Evolutionary conservation across 192 early-diverging fungal genomes (phyloP), one percentile per base, ranked within the genome.

Genomic region (Gonapodya sp.): DNA sequence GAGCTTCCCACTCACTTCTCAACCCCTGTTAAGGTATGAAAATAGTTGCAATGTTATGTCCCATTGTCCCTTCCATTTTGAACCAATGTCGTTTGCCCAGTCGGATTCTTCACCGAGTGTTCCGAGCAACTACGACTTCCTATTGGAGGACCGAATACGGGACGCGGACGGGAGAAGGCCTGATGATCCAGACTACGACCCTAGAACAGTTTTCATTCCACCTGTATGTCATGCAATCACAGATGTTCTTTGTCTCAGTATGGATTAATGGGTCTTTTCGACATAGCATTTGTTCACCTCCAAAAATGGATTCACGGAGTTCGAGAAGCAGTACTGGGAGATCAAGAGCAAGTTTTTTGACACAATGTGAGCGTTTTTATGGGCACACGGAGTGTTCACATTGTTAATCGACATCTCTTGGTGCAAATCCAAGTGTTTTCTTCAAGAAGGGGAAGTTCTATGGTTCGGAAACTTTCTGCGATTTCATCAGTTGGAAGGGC

Each of bases 361-460:
- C 46, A 64, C 46, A 8, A 74, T 82, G 36, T 31, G 31, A 73
- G 16, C 31, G 18, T n/a, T 18, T 72, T 18, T 77, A 0, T 0
- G 24, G 0, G 74, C 37, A 33, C 1, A 32, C 31, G 31, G 35
- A 77, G 73, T 16, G 35, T 64, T 32, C 72, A 72, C 35, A 73
- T 35, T 36, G 18, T 31, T 34, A 16, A 31, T n/a, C 36, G 31
- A 36, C 75, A 77, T 34, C 18, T 81, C 18, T 0, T 33, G 36
- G 36, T 64, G 8, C 2, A 87, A 87, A 80, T 80, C 90, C n/a
- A n/a, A n/a, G n/a, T 24, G 96, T 98, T 18, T 98, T 98, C 83
- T 99, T 98, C 89, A 99, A 99, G 82, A 99, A 99, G 88, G 96
- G 97, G 81, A 98, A 98, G 85, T 98, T 98, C 78, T 97, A 93